phyloP scores from a whole-genome alignment of 225 moss, liverwort and hornwort genomes.

The Neckera pumila region DNA sequence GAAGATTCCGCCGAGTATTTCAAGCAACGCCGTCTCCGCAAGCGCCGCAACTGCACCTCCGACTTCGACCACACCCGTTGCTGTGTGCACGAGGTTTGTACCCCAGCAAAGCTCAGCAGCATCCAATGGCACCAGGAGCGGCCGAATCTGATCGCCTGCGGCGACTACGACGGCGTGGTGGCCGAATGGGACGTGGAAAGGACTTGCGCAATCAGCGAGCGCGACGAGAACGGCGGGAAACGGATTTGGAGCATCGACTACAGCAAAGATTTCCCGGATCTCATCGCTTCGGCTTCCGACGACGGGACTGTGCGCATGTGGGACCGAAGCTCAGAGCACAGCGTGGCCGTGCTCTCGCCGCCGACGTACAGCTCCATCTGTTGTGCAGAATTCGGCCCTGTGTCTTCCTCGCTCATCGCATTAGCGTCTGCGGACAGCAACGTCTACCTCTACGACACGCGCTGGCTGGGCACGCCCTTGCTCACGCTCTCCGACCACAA shows the following conservation, averaged over 20 bases:
- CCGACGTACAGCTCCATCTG: conserved; percentile 52
- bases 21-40: conserved; percentile 28
- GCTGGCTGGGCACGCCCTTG: conserved; percentile 33
- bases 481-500: conserved; percentile 40
- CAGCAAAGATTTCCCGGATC: conserved; percentile 44
- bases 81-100: conserved; percentile 60
- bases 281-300: conserved; percentile 60
- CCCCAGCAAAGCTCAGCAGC: conserved; percentile 83
- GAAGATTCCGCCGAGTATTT: conserved; percentile 9
- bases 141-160: conserved; percentile 62
- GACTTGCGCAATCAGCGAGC: conserved; percentile 47
- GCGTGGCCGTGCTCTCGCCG: conserved; percentile 29
- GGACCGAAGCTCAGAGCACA: conserved; percentile 46
- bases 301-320: conserved; percentile 73
- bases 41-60: background rate
- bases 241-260: conserved; percentile 90
- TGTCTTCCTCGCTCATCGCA: conserved; percentile 46
- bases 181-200: conserved; percentile 76
- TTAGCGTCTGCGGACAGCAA: conserved; percentile 70
- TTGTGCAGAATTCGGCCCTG: conserved; percentile 72
- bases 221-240: conserved; percentile 70
- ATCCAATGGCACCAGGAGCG: conserved; percentile 70
- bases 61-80: conserved; percentile 40
- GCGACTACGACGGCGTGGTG: conserved; percentile 86
- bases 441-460: conserved; percentile 72